Evolutionary conservation across 129 eudicot species (phyloP).

Genomic region (Artemisia annua): DNA sequence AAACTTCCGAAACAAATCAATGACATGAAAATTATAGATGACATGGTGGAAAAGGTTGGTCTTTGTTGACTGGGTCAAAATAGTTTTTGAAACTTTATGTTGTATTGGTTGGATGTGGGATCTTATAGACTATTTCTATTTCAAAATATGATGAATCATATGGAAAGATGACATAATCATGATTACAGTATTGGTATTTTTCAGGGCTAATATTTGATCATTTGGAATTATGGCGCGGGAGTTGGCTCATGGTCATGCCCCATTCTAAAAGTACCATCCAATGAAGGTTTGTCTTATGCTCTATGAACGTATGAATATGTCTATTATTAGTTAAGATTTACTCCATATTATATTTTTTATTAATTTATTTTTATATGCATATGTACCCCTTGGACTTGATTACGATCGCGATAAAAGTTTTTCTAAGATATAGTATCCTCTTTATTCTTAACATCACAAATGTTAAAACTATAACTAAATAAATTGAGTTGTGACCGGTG

Average conservation of each 20-base stretch:
- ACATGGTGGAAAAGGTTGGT: constrained; percentile 55
- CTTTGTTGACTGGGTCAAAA: constrained; percentile 12
- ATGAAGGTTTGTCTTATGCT: constrained; percentile 63
- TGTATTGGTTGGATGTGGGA: background rate
- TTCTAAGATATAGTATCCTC: constrained; percentile 61
- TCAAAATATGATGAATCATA: too few relatives aligned
- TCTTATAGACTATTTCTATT: too few relatives aligned
- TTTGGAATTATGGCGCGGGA: constrained; percentile 91
- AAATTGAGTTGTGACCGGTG: too few relatives aligned
- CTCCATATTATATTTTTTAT: background rate
- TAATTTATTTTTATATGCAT: constrained; percentile 18
- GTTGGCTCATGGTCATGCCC: constrained; percentile 98
- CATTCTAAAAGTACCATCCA: constrained; percentile 94
- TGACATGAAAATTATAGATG: constrained; percentile 61
- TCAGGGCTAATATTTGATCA: constrained; percentile 90
- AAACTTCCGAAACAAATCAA: constrained; percentile 56
- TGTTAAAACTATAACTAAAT: too few relatives aligned
- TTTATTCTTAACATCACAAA: background rate
- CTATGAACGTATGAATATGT: background rate
- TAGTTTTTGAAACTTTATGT: background rate
- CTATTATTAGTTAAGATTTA: background rate
- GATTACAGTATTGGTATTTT: background rate
- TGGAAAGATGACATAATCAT: background rate
- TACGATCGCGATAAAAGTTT: constrained; percentile 94
- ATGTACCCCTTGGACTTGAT: constrained; percentile 97